Conservation (phyloP, 768 basidiomycete species). For the Suillus subluteus region DNA sequence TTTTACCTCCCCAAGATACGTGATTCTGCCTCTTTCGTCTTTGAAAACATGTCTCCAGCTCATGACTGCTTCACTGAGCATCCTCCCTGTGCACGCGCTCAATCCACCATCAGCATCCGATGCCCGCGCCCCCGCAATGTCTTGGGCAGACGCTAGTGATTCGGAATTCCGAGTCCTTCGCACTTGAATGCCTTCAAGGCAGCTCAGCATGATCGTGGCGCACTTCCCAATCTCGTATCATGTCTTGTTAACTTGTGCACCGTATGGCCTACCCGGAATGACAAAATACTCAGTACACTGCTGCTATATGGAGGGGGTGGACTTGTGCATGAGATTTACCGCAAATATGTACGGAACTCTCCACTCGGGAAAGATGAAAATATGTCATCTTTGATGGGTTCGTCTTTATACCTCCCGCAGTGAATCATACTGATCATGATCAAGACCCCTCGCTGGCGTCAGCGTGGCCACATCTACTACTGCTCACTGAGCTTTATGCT, state of each 20-base stretch:
- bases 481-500: conserved; percentile 81
- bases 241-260: conserved; percentile 61
- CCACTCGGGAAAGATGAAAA: conserved; percentile 63
- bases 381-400: conserved; percentile 42
- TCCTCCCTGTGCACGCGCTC: conserved; percentile 55
- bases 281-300: conserved; percentile 59
- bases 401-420: conserved; percentile 18
- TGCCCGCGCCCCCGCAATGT: conserved; percentile 13
- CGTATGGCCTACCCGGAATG: conserved; percentile 62
- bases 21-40: too few species aligned
- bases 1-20: too few species aligned
- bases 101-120: conserved; percentile 44
- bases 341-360: conserved; percentile 62
- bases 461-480: conserved; percentile 71
- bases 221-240: conserved; percentile 51
- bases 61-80: conserved; percentile 48
- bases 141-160: conserved; percentile 40
- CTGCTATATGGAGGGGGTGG: conserved; percentile 58
- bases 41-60: too few species aligned
- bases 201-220: conserved; percentile 42
- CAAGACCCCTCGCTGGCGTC: conserved; percentile 48
- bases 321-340: conserved; percentile 75
- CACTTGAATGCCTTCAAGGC: conserved; percentile 58
- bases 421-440: conserved; percentile 14
- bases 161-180: conserved; percentile 45